Base-by-base conservation (phyloP, 768 basidiomycete genomes). In the Boletus subparvulus region DNA sequence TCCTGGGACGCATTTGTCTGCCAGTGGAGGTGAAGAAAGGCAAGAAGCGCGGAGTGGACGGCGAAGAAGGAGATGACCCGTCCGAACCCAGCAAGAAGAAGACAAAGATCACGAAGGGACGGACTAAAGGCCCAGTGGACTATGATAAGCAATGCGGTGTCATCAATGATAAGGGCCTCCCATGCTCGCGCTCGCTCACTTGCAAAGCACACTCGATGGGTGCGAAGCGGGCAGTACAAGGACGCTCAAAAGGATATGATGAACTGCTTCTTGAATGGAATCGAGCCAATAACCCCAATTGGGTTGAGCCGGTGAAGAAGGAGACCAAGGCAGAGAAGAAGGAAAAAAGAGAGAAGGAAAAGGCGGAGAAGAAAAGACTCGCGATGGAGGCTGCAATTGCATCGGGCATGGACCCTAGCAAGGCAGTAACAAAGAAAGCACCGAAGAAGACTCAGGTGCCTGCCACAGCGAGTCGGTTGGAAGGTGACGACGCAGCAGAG, bases 161-260 rank as follows among this genome's bases (percentile, higher is more conserved):
- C 37, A 96, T 97, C 70, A 98, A 96, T 74, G 94, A 96, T 75
- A 97, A 97, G 72, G 82, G 82, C 43, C 76, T 93, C 8, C 94
- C 92, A 0, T 99, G 96, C 69, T 93, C 94, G 13, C 90, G 96
- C 28, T 94, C 94, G 8, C 81, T 99, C 37, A 98, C 96, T 0
- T 99, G 96, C 78, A 99, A 99, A 74, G 93, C 96, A 6, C 96
- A 99, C 69, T 89, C 92, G 3, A 96, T 99, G 88, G 93, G 93
- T 14, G 90, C 93, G 12, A 99, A 99, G 73, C 89, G 96, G 17
- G 84, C 90, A 10, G 95, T 99, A 1, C 81, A 83, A 59, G 92
- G 92, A 35, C 91, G 96, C 5, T 90, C 91, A 1, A 82, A 87
- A 50, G 71, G 75, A 8, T 98, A 93, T 67, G 94, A 97, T 66